Evolutionary conservation across 805 yeast species (phyloP).

Genomic region (Lachancea waltii): DNA sequence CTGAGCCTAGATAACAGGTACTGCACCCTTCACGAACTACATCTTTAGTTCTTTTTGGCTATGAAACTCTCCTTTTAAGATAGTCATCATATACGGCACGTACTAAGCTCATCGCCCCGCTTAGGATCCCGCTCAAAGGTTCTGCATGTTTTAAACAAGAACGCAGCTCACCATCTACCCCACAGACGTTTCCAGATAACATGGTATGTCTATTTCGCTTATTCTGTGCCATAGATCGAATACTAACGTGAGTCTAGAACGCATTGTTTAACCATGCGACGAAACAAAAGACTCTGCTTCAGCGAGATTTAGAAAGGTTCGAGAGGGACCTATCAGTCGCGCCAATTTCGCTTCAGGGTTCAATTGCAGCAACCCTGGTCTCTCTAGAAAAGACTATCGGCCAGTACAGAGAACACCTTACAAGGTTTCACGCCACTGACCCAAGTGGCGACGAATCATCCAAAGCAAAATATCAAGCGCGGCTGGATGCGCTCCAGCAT

Average conservation of each 20-base stretch:
- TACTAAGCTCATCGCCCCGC: not conserved
- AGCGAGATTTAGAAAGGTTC: constrained; percentile 60
- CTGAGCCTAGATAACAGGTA: no score
- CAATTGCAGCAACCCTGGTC: constrained; percentile 52
- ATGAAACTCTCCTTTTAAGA: no score
- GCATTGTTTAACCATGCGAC: constrained; percentile 85
- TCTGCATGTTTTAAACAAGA: not conserved
- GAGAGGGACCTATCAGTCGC: constrained; percentile 56
- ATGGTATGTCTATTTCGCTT: constrained; percentile 1
- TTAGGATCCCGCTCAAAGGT: not conserved
- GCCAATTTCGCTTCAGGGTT: constrained; percentile 68
- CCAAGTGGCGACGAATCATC: constrained; percentile 14
- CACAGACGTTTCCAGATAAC: not conserved
- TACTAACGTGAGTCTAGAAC: constrained; percentile 42
- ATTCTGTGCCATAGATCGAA: not conserved
- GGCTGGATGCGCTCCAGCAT: constrained; percentile 51
- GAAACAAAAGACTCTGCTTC: constrained; percentile 70
- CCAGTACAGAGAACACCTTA: constrained; percentile 40
- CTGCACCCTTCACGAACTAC: no score
- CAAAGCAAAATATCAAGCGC: constrained; percentile 44
- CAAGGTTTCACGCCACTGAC: constrained; percentile 44
- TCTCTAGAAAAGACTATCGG: constrained; percentile 69
- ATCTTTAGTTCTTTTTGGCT: no score
- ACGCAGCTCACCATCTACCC: not conserved
- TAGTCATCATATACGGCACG: not conserved